Evolutionary conservation across 306 rosid genomes (phyloP), one percentile per base, ranked within the genome.

Genomic region (Morella rubra): DNA sequence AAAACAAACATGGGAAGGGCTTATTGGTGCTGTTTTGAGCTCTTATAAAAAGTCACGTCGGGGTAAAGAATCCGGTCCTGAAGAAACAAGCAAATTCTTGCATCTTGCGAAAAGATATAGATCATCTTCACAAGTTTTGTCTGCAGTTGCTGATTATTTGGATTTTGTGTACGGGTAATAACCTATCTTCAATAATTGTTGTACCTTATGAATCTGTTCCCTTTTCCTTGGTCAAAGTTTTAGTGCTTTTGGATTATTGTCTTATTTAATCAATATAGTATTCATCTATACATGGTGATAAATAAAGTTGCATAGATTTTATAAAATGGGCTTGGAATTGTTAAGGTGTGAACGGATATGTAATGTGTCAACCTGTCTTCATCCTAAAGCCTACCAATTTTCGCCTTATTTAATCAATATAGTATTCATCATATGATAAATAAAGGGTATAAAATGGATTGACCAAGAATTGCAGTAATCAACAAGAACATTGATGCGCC

Each of bases 141-240:
- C 62, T 62, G 98, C 93, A 79, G 96, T 95, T 71, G 96, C 96
- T 87, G 87, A 81, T 50, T 88, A 86, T 83, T 87, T 95, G 86
- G 98, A 95, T 74, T 65, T 75, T 60, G 70, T 76, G 69, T 79
- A 85, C 72, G 93, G 97, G 98, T 95, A 82, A 73, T 44, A 41
- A 81, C 75, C 27, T 42, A 0, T 54, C 8, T 73, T 40, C 60
- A 24, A 24, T 55, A 42, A 42, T 51, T 37, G 56, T 78, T 65
- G 51, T 71, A 24, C 16, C 54, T 67, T 75, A 8, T 54, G 44
- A 52, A 49, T 74, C 62, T 66, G 42, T 37, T 42, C 69, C 44
- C 27, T 45, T 69, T 4, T 73, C 69, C 19, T 61, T 53, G 79
- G 44, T 72, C 44, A 16, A 58, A 24, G 27, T 73, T 73, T 49